Base-by-base conservation (phyloP, 257 asterid species). In the Haberlea rhodopensis region DNA sequence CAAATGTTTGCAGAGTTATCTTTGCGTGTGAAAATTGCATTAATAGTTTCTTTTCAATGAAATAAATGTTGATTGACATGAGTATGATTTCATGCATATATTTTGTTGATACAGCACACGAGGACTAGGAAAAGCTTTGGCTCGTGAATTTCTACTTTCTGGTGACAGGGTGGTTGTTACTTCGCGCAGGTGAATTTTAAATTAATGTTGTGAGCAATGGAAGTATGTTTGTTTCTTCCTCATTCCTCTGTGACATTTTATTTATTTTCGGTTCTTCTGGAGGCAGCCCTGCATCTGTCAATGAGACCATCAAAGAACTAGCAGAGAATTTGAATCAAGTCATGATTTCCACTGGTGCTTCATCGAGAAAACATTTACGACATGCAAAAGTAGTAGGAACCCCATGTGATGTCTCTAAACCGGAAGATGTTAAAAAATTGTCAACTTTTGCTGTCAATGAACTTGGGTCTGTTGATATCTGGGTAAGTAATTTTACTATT, bases 111-210 rank as follows among this genome's bases (percentile, higher is more conserved):
- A 66, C 88, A 92, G 99, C 79, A 92, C 99, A 62, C 77, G 97
- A 67, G 97, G 97, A 71, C 86, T 92, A 21, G 99, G 99, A 29
- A 92, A 89, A 81, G 97, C 99, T n/a, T 84, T 92, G 72, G 99
- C 96, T 18, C 95, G 96, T 19, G 99, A 92, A 64, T 89, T 89
- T 73, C 68, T 92, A 71, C 97, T 87, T 65, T 92, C 99, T 31
- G 99, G 99, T 66, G 99, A 92, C 74, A 89, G 94, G 64, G 90
- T 92, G 4, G 78, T 89, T 10, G 72, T 92, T 75, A 82, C 99
- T 43, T 89, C 99, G 25, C 94, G 99, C 75, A 82, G 97, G 97
- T 92, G 80, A 73, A 69, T 80, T 56, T 31, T 15, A 26, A 31
- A 70, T 54, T 67, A 19, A 28, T 37, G 53, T 66, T 53, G 59